Conservation (phyloP, 1,139 yeast species). For the Fermentozyma sake region DNA sequence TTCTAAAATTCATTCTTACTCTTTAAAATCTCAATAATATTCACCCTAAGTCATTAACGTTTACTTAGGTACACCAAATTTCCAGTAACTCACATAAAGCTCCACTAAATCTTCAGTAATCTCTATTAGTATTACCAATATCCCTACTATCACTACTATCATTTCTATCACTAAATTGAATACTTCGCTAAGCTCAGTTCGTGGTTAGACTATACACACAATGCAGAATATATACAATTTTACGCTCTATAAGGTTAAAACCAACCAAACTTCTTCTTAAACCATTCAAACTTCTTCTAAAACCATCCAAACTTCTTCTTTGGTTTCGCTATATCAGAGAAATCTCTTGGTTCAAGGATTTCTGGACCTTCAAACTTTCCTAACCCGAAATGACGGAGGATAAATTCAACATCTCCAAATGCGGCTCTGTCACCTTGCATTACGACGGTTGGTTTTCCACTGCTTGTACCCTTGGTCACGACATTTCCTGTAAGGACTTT, state of each 20-base stretch:
- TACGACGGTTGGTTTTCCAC: conserved; percentile 74
- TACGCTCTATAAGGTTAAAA: background rate
- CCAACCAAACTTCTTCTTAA: conserved; percentile 5
- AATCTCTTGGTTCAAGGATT: conserved; percentile 28
- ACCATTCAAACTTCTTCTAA: conserved; percentile 6
- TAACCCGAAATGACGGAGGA: conserved; percentile 67
- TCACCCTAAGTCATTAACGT: no score
- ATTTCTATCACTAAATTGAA: no score
- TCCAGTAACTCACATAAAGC: no score
- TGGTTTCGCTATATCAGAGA: conserved; percentile 10
- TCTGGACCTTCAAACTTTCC: conserved; percentile 41
- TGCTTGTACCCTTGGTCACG: conserved; percentile 43
- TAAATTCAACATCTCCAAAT: conserved; percentile 77
- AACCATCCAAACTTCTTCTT: conserved; percentile 19
- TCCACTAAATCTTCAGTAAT: no score
- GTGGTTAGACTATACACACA: no score
- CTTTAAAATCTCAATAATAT: no score
- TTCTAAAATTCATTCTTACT: no score
- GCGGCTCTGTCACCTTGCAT: conserved; percentile 83
- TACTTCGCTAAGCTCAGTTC: no score
- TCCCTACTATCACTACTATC: no score
- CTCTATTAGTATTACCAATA: no score
- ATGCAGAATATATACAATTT: conserved; percentile 1
- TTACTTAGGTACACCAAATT: no score
- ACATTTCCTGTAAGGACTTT: conserved; percentile 69